Percentiles rank a stretch among this genome's conserved stretches.
Conservation (phyloP, 2,329 filamentous ascomycete species). For the Cladosporium sp. region DNA sequence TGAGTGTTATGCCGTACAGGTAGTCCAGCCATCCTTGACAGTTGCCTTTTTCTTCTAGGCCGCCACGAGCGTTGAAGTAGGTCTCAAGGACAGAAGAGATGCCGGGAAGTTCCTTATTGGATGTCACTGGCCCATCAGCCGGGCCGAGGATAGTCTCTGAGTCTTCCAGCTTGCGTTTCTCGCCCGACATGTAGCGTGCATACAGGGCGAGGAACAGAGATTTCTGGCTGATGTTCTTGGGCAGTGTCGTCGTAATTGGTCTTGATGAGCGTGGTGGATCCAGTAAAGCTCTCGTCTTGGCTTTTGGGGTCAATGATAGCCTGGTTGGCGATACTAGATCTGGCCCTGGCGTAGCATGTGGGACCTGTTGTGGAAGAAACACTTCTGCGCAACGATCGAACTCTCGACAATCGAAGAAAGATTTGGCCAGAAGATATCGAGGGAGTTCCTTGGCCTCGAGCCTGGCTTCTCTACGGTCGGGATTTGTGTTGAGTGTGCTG, state of each 20-base stretch:
- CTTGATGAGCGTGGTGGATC: slow-evolving; percentile 4
- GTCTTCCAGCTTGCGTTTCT: slow-evolving; percentile 95
- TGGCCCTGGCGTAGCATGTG: slow-evolving; percentile 41
- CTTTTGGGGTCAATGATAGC: slow-evolving; percentile 62
- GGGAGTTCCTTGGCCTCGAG: slow-evolving; percentile 78
- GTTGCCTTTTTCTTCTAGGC: slow-evolving; percentile 32
- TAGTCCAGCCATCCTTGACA: slow-evolving; percentile 91
- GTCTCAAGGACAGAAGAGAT: slow-evolving; percentile 74
- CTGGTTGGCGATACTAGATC: slow-evolving; percentile 45
- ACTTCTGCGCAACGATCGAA: slow-evolving; percentile 89
- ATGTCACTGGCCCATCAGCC: slow-evolving; percentile 78
- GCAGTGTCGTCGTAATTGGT: slow-evolving; percentile 16
- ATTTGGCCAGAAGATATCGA: slow-evolving; percentile 86
- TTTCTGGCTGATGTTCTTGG: slow-evolving; percentile 71
- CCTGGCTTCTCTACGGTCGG: slow-evolving; percentile 68
- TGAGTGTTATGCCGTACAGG: slow-evolving; percentile 84
- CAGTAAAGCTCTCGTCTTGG: slow-evolving; percentile 18
- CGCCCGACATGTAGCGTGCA: slow-evolving; percentile 86
- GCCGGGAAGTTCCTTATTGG: slow-evolving; percentile 79
- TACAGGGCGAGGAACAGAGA: slow-evolving; percentile 90
- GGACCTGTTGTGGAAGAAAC: slow-evolving; percentile 68
- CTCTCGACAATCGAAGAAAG: slow-evolving; percentile 92
- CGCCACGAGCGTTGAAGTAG: slow-evolving; percentile 70
- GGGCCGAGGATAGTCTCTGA: slow-evolving; percentile 97
- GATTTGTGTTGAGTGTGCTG: slow-evolving; percentile 53